Evolutionary conservation across 2,329 filamentous ascomycete species (phyloP), one percentile per base, ranked within the genome.

Genomic region (Alternaria infectoria): DNA sequence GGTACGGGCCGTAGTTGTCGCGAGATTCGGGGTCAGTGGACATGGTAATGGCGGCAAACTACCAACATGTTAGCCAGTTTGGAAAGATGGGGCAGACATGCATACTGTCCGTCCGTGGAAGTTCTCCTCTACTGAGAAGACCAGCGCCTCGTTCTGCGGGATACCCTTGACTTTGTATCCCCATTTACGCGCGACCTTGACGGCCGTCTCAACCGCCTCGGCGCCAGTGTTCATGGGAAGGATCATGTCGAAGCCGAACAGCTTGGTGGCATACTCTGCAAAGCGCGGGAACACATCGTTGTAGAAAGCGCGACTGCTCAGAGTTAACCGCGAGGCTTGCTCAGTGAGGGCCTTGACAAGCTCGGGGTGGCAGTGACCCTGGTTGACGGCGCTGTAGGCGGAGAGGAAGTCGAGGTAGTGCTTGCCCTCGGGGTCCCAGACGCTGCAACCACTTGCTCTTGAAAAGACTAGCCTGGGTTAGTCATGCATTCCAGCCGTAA

Each of bases 331-430:
- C 69, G 90, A 88, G 51, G 96, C 96, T 84, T 99, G 96, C 70
- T 97, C 93, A 40, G 89, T 89, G 65, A 99, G 85, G 13, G 94
- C 92, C 81, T 95, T 94, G 79, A 99, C 90, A 61, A 98, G 89
- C 83, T 97, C 94, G 6, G 96, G 96, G 83, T 99, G 95, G 83
- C 95, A 98, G 82, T 99, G 95, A 67, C 95, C 95, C 83, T 98
- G 95, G 85, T 98, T 98, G 79, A 98, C 93, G 66, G 96, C 96
- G 72, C 92, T 96, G 86, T 99, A 99, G 69, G 96, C 96, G 50
- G 95, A 98, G 70, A 99, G 89, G 83, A 97, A 99, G 84, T 99
- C 96, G 74, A 98, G 89, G 82, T 99, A 98, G 81, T 97, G 90
- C 74, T 80, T 79, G 70, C 92, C 93, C 84, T 99, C 96, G 17